Base-by-base conservation (phyloP, 1,284 basidiomycete genomes). In the Pterulicium gracile region DNA sequence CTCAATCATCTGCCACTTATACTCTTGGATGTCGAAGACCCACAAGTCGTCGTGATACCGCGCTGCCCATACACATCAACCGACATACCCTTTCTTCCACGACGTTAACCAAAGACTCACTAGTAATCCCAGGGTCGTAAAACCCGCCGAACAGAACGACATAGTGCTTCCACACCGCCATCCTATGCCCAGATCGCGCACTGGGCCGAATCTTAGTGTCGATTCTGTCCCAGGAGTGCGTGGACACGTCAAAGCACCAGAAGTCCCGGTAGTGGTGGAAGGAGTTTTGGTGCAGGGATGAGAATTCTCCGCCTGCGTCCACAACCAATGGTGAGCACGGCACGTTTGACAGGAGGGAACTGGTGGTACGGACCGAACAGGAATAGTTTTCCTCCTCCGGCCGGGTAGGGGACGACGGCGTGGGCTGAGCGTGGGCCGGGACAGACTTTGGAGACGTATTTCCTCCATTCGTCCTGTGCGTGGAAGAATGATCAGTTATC, bases 261-360 rank as follows among this genome's bases (percentile, higher is more conserved):
- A 93, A 81, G 55, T 94, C 89, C 36, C 88, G 78, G 58, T 93
- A 96, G 58, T 95, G 91, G 54, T 94, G 88, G 62, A 95, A 95
- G 0, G 80, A 81, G 22, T 82, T 92, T 61, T 95, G 91, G 50
- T 88, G 77, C 3, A 89, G 64, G 0, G 86, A 88, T 0, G 90
- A 91, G 55, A 88, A 92, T 61, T 92, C 88, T 10, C 89, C 88
- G 18, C 85, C 82, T 83, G 49, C 4, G n/a, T n/a, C n/a, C n/a
- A n/a, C 14, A 17, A 44, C 14, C 42, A 43, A 10, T 3, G 10
- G 43, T 18, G 3, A 35, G 4, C 27, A 10, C 27, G n/a, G 27
- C 27, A 44, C 22, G 20, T 15, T 3, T 18, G 23, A 44, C 36
- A 20, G 46, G 12, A 20, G 20, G n/a, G 23, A 24, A 20, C 22